Evolutionary conservation across 2,329 filamentous ascomycete genomes (phyloP), one percentile per base, ranked within the genome.

Genomic region (Pseudogymnoascus sp.): DNA sequence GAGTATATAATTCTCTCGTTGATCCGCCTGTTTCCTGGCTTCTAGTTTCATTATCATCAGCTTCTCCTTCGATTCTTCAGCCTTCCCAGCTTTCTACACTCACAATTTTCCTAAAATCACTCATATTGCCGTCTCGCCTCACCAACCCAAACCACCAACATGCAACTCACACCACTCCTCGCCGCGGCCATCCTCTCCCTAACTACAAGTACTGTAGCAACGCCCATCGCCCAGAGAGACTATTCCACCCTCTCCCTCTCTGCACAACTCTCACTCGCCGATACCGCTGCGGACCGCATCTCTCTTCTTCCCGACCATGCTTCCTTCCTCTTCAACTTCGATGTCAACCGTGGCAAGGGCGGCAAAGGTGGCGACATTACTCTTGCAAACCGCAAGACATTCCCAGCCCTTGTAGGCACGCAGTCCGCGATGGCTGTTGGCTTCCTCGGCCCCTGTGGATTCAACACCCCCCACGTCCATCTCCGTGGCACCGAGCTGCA

Each of bases 391-490:
- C 76, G 81, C 68, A 78, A 79, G 71, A 78, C 76, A 35, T 84
- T 84, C 71, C 81, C 82, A 2, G 79, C 81, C 25, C 77, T 84
- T 18, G 78, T 81, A 18, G 76, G 78, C 57, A 80, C 79, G 3
- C 76, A 76, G 18, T 71, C 78, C 35, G 76, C 75, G 62, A 80
- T 81, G 74, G 78, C 79, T 2, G 71, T 83, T 6, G 80, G 79
- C 39, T 78, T 78, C 66, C 71, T 84, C 37, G 73, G 75, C 34
- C 73, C 75, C 35, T 84, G 81, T 67, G 81, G 78, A 62, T 79
- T 84, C 71, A 82, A 81, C 74, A 82, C 78, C 6, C 79, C 80
- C 16, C 81, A 83, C 72, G 74, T 79, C 3, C 81, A 83, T 70
- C 79, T 79, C 57, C 79, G 81, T 41, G 76, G 78, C 32, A 75